Base-by-base conservation (phyloP, 2,329 filamentous ascomycete species). In the Zasmidium cellare region DNA sequence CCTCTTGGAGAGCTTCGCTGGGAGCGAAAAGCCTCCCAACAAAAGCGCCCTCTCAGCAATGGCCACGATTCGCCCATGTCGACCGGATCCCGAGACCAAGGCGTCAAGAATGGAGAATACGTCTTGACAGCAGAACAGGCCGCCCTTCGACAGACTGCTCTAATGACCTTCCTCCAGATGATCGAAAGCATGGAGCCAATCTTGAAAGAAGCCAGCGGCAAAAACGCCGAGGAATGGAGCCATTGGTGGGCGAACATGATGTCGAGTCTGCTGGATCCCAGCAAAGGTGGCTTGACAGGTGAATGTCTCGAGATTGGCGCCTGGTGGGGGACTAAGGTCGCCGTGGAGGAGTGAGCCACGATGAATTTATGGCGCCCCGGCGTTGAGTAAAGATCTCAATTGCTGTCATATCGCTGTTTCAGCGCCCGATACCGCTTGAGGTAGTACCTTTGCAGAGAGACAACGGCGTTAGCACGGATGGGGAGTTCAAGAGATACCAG, bases 171-270 rank as follows among this genome's bases (percentile, higher is more conserved):
- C 5, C 84, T 96, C 53, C 89, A 92, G 71, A 84, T 91, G 81
- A 90, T 96, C 54, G 90, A 94, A 71, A 88, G 88, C 62, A 78
- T 97, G 67, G 92, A 97, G 74, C 90, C 91, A 3, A 77, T 94
- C 58, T 77, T 97, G 65, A 85, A 89, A 66, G 89, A 96, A 68
- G 85, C 86, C 47, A 96, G 89, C 69, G 89, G 88, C 14, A 96
- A 96, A 79, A 91, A 88, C 68, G 86, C 90, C 70, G 91, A 96
- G 66, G 92, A 97, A 76, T 97, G 92, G 92, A 90, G 96, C 72
- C 81, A 86, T 45, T 97, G 92, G 92, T 86, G 90, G 76, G 86
- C 87, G 44, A 90, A 88, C 74, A 90, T 96, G 88, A 93, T 91
- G 82, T 84, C 85, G 48, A 89, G 94, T 74, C 75, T 97, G 69